phyloP scores from a whole-genome alignment of 371 early-diverging fungal genomes.

The Mortierella sp. region DNA sequence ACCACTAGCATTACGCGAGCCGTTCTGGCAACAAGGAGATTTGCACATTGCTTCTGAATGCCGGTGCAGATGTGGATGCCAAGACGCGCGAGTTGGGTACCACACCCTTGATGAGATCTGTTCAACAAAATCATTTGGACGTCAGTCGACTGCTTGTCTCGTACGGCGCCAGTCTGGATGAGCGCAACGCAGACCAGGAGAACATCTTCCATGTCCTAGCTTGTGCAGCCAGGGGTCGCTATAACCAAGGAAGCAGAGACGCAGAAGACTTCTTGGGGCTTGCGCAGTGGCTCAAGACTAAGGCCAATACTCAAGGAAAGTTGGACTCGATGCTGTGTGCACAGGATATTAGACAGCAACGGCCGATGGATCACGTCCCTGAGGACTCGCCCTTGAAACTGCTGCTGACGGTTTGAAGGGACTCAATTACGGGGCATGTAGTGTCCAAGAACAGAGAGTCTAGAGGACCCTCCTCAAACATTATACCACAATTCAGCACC shows the following conservation, averaged over 20 bases:
- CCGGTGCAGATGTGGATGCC: conserved; percentile 43
- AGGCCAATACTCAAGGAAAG: conserved; percentile 7
- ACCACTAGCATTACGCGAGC: conserved; percentile 45
- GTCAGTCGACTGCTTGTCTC: conserved; percentile 32
- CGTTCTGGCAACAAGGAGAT: conserved; percentile 47
- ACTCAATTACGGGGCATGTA: not conserved
- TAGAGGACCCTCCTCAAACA: too few relatives aligned
- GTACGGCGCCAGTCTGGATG: conserved; percentile 35
- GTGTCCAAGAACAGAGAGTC: too few relatives aligned
- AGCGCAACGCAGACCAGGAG: conserved; percentile 20
- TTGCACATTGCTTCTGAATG: conserved; percentile 36
- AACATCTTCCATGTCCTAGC: conserved; percentile 46
- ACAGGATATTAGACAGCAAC: conserved; percentile 16
- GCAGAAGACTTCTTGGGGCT: conserved; percentile 13
- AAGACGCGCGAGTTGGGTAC: conserved; percentile 45
- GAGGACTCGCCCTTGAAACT: not conserved
- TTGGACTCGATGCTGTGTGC: conserved; percentile 21
- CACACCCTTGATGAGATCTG: conserved; percentile 42
- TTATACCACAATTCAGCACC: not conserved
- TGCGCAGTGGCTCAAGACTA: conserved; percentile 26
- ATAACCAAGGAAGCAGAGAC: not conserved
- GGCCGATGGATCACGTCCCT: conserved; percentile 7
- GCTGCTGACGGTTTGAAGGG: conserved; percentile 1
- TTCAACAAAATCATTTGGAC: conserved; percentile 41
- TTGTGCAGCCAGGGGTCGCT: conserved; percentile 8